Evolutionary conservation across 176 grass and related monocot species (phyloP).

Genomic region (Phyllostachys edulis): DNA sequence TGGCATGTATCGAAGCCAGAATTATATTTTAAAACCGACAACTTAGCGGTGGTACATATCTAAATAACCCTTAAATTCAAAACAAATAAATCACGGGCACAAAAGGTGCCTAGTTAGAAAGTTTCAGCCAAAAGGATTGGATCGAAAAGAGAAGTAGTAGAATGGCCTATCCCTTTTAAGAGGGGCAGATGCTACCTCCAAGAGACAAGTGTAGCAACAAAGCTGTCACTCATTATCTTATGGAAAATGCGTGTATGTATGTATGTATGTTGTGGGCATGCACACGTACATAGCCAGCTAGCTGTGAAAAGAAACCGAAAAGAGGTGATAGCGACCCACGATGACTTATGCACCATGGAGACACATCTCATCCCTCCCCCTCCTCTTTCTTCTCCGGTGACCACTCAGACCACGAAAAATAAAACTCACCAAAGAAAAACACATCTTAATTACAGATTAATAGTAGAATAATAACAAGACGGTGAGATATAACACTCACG

Average conservation of each 20-base stretch:
- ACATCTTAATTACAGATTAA: neutral
- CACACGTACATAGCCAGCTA: slow-evolving; percentile 11
- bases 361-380: neutral
- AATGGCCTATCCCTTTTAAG: neutral
- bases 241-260: neutral
- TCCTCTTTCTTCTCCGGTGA: neutral
- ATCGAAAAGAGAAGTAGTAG: neutral
- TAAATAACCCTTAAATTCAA: no score
- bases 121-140: neutral
- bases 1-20: no score
- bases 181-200: no score
- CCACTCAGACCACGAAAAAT: neutral
- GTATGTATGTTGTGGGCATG: neutral
- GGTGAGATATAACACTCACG: no score
- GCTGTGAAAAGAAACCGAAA: neutral
- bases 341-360: neutral
- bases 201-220: neutral
- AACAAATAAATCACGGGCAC: no score
- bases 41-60: no score
- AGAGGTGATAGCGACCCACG: neutral
- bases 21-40: no score
- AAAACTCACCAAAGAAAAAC: neutral
- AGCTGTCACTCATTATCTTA: neutral
- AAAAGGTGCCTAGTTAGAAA: neutral
- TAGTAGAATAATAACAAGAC: neutral